Base-by-base conservation (phyloP, 306 rosid species). In the Ormosia emarginata region DNA sequence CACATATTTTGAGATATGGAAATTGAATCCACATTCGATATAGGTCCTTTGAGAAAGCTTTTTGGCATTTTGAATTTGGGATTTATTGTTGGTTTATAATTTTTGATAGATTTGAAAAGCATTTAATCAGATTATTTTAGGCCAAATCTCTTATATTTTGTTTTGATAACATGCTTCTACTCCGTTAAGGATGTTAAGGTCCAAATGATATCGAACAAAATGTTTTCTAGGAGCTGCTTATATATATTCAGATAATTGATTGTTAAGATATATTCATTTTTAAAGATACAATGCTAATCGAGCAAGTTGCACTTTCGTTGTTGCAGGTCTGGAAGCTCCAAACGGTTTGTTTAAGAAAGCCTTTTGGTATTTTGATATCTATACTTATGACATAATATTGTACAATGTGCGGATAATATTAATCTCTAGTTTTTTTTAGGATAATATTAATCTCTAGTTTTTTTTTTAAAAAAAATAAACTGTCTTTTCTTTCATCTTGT, bases 301-400 rank as follows among this genome's bases (percentile, higher is more conserved):
- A 67, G 59, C 64, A 39, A 70, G 81, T 75, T 79, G 71, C 64
- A 40, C 59, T 66, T 68, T 77, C 11, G 8, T 41, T 80, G 30
- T 69, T 89, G 71, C 89, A 95, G 99, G 98, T 95, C 58, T 78
- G 79, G 84, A 95, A 95, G 86, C 98, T 95, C 74, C 97, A 93
- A 81, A 93, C 97, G 80, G 98, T 93, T 81, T 88, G 94, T 81
- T 85, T 93, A 78, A 88, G 94, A 79, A 92, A 92, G 24, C 24
- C 1, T 24, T 24, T 24, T 0, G 24, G 24, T 24, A 24, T 24
- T 24, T 24, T 24, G 24, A 24, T 24, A 24, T 24, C 24, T 24
- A 24, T 24, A 24, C 24, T 24, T 24, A 24, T 24, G 24, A 24
- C 0, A 24, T 24, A 24, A 24, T 24, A 24, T 24, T 24, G 24